These are phyloP conservation scores for Epichloe glyceriae DNA, from an alignment of 2,329 filamentous ascomycete genomes.

Conservation along the genomic window DNA sequence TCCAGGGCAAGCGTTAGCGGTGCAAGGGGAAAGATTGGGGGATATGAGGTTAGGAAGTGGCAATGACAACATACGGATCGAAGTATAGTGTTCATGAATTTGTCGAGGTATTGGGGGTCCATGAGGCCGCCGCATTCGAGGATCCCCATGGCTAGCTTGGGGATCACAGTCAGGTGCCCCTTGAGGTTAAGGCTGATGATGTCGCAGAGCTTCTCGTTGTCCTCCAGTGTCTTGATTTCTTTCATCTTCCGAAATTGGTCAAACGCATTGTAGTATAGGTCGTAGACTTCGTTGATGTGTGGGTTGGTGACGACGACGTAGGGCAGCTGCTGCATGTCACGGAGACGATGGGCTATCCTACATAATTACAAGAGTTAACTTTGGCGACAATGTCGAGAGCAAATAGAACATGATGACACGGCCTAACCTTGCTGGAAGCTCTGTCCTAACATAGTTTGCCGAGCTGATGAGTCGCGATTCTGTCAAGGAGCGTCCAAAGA, in stretches of 20 bases:
- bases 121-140: slow-evolving; percentile 79
- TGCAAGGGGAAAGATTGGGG: neutral
- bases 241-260: slow-evolving; percentile 75
- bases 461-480: slow-evolving; percentile 82
- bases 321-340: slow-evolving; percentile 92
- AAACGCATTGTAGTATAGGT: slow-evolving; percentile 94
- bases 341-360: slow-evolving; percentile 82
- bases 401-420: neutral
- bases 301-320: slow-evolving; percentile 94
- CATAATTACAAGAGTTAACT: neutral
- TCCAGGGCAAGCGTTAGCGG: neutral
- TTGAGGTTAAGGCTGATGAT: slow-evolving; percentile 66
- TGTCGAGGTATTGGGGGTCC: slow-evolving; percentile 68
- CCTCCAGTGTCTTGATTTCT: slow-evolving; percentile 72
- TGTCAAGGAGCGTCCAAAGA: slow-evolving; percentile 88
- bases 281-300: slow-evolving; percentile 89
- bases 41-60: neutral
- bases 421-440: slow-evolving; percentile 39
- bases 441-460: slow-evolving; percentile 92
- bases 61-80: slow-evolving; percentile 56
- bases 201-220: slow-evolving; percentile 80
- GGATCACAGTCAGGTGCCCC: slow-evolving; percentile 86
- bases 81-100: slow-evolving; percentile 89
- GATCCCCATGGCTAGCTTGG: slow-evolving; percentile 86
- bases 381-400: neutral